Evolutionary conservation across 257 asterid genomes (phyloP), one percentile per base, ranked within the genome.

Genomic region (Jasminum sambac): DNA sequence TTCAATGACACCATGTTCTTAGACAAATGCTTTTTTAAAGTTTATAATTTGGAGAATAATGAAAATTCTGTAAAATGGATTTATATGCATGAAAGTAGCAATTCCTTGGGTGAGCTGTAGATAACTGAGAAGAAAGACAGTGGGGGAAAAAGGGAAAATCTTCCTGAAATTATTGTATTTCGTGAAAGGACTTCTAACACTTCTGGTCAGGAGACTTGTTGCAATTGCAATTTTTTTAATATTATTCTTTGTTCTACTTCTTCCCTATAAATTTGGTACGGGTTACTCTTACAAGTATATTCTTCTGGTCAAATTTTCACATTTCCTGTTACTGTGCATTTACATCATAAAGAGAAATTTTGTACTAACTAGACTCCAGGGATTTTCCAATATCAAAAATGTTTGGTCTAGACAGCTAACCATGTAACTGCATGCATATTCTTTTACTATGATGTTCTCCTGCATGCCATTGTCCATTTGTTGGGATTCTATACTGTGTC

Each of bases 1-100:
- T 36, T 65, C 44, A 41, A 25, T 65, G n/a, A n/a, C 25, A 41
- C 61, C 37, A 60, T 72, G 72, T 52, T 58, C 12, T 11, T 66
- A 65, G 40, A 41, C 25, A 62, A n/a, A 6, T 34, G 50, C 57
- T 0, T 65, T 42, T 64, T 64, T 37, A 19, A 41, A 34, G 59
- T 11, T 25, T 60, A 11, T 64, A 59, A 14, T 46, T n/a, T n/a
- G 12, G 60, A 16, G 60, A 21, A 52, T 10, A 17, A 21, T 17
- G 11, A 10, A 19, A 52, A 52, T n/a, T 8, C 19, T 16, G 17
- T 12, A 6, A 3, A 9, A 16, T 42, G 11, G 25, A 52, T 40
- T 63, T 68, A 64, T 40, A 37, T 36, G 60, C 37, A 2, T 43
- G 8, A 36, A 64, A 57, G 37, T 69, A 12, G 30, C 58, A 73